Conservation (phyloP, 805 yeast species). For the Yarrowia porcina region DNA sequence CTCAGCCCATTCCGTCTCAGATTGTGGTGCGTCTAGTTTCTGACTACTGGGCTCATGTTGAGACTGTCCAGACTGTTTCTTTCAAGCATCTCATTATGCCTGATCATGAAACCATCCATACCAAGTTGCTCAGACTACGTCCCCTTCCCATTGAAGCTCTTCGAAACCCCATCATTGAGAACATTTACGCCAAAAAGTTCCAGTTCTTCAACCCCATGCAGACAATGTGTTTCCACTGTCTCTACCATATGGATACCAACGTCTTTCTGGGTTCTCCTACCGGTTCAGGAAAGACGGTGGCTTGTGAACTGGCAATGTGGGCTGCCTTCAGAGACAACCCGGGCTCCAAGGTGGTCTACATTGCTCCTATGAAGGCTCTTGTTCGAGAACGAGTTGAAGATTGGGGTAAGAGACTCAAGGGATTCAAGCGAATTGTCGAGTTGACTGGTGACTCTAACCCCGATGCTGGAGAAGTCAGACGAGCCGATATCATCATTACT, state of each 20-base stretch:
- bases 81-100: conserved; percentile 90
- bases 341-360: conserved; percentile 73
- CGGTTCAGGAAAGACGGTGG: conserved; percentile 97
- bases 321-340: conserved; percentile 86
- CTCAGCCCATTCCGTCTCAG: conserved; percentile 89
- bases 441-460: conserved; percentile 82
- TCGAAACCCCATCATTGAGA: conserved; percentile 62
- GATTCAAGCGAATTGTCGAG: conserved; percentile 55
- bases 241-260: conserved; percentile 74
- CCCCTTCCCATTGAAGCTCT: conserved; percentile 85
- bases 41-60: conserved; percentile 88
- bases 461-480: conserved; percentile 59
- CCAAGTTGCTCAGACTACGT: conserved; percentile 72
- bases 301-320: conserved; percentile 96
- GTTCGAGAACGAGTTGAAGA: conserved; percentile 82
- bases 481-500: conserved; percentile 73
- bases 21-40: conserved; percentile 74
- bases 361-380: conserved; percentile 87
- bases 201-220: conserved; percentile 97
- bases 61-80: conserved; percentile 69
- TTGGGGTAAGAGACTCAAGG: conserved; percentile 51
- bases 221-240: conserved; percentile 89
- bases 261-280: conserved; percentile 97
- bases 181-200: conserved; percentile 64
- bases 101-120: conserved; percentile 77